These are phyloP conservation scores for Zalerion maritima DNA, from an alignment of 495 filamentous ascomycete genomes.

Conservation along the genomic window DNA sequence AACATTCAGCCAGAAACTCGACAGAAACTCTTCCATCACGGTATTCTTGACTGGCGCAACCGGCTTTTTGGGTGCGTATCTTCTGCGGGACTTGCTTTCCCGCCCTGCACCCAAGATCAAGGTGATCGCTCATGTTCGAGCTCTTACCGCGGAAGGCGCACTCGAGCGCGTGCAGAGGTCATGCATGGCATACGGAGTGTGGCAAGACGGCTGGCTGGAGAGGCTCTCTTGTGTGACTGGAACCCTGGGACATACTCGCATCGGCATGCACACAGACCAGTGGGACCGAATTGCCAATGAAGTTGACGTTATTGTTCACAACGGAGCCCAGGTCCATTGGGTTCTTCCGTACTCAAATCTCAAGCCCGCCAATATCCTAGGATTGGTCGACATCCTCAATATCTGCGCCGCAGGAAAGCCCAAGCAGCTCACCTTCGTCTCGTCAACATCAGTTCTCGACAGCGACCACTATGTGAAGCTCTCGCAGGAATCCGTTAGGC, in stretches of 20 bases:
- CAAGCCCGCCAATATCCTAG: conserved; percentile 62
- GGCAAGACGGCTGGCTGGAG: conserved; percentile 53
- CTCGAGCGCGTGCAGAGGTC: conserved; percentile 37
- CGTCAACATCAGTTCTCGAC: conserved; percentile 74
- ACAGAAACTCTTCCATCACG: conserved; percentile 27
- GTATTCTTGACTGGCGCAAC: conserved; percentile 84
- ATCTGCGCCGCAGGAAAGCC: conserved; percentile 65
- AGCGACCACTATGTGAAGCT: conserved; percentile 63
- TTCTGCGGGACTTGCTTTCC: conserved; percentile 59
- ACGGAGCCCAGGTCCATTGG: conserved; percentile 84
- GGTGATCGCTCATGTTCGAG: conserved; percentile 70
- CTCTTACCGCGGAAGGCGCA: conserved; percentile 33
- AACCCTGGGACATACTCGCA: conserved; percentile 51
- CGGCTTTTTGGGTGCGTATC: conserved; percentile 76
- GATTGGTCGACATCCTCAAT: conserved; percentile 60
- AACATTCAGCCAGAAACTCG: conserved; percentile 19
- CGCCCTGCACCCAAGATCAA: conserved; percentile 40
- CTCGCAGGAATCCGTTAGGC: conserved; percentile 38
- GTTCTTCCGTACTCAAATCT: conserved; percentile 58
- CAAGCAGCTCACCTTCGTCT: conserved; percentile 73
- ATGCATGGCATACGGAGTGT: conserved; percentile 62
- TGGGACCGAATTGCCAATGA: conserved; percentile 51
- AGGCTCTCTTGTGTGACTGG: conserved; percentile 55
- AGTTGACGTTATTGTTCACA: conserved; percentile 76
- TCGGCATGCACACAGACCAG: conserved; percentile 48